Evolutionary conservation across 1,284 basidiomycete genomes (phyloP), one percentile per base, ranked within the genome.

Genomic region (Veloporphyrellus conicus): DNA sequence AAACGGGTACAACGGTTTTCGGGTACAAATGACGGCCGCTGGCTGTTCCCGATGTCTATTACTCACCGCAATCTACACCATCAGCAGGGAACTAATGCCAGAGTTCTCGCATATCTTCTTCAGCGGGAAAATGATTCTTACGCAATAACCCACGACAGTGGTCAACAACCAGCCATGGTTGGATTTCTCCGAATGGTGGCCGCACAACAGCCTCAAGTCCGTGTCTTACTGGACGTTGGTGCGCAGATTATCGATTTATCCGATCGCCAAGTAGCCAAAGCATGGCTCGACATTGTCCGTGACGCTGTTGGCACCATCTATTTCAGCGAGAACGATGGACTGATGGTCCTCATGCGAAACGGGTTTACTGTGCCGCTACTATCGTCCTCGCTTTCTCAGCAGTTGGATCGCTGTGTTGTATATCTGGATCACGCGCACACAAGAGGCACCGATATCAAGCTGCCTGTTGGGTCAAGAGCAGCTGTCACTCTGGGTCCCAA

Each of bases 1-100:
- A n/a, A 36, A 16, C 11, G 6, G 7, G 11, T 25, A 25, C 8
- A 15, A 48, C 49, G 50, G 1, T 52, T 52, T 18, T 52, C 50
- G 14, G 50, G 50, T 4, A 52, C 50, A 0, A 52, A 53, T 2
- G 50, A 52, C 3, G n/a, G 22, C 3, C 42, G 41, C 27, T 27
- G 38, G 10, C 18, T 52, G 4, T n/a, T 47, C 4, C 50, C 50
- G 1, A 3, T 18, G 4, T 33, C 28, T 2, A 39, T 53, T 3
- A 18, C 34, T 20, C 50, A 51, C 8, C 38, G 3, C 3, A 38
- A 42, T n/a, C 47, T 32, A 1, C 35, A 29, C 0, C 48, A 50
- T 29, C 48, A 50, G 6, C 31, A 3, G 1, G 49, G 31, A 16
- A 25, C 36, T 1, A 50, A 28, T 4, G 48, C 41, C 2, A 34